Evolutionary conservation across 106 monocot genomes (phyloP).

Genomic region (Allium sativum): DNA sequence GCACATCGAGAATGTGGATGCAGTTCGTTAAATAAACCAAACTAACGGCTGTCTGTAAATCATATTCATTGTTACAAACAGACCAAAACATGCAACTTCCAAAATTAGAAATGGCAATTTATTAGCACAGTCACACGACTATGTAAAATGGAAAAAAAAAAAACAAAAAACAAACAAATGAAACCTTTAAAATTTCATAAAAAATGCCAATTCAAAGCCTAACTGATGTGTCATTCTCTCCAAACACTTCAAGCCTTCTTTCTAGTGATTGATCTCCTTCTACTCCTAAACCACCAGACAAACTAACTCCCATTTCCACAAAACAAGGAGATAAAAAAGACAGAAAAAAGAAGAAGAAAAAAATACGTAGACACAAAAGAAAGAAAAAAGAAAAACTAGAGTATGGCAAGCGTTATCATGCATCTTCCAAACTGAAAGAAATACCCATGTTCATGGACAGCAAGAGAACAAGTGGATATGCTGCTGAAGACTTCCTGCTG

Average conservation of each 20-base stretch:
- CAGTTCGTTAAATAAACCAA: too few relatives aligned
- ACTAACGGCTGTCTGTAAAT: too few relatives aligned
- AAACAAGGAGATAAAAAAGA: neutral
- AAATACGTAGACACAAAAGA: neutral
- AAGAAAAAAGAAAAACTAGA: neutral
- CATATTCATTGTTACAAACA: too few relatives aligned
- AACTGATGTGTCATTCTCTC: neutral
- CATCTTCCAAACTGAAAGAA: neutral
- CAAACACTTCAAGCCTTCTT: neutral
- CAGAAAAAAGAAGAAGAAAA: neutral
- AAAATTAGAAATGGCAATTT: too few relatives aligned
- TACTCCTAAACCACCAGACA: neutral
- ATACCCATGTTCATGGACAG: neutral
- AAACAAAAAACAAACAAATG: too few relatives aligned
- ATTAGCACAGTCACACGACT: too few relatives aligned
- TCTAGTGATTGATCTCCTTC: neutral
- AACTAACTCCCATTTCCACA: neutral
- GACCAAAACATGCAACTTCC: too few relatives aligned
- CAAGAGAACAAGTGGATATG: neutral
- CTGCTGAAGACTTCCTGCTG: neutral
- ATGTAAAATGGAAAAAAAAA: too few relatives aligned
- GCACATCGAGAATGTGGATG: too few relatives aligned
- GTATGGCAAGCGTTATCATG: neutral
- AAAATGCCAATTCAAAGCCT: constrained; percentile 5
- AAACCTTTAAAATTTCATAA: too few relatives aligned